phyloP scores from a whole-genome alignment of 768 basidiomycete genomes.

The Sarcodon aspratus region DNA sequence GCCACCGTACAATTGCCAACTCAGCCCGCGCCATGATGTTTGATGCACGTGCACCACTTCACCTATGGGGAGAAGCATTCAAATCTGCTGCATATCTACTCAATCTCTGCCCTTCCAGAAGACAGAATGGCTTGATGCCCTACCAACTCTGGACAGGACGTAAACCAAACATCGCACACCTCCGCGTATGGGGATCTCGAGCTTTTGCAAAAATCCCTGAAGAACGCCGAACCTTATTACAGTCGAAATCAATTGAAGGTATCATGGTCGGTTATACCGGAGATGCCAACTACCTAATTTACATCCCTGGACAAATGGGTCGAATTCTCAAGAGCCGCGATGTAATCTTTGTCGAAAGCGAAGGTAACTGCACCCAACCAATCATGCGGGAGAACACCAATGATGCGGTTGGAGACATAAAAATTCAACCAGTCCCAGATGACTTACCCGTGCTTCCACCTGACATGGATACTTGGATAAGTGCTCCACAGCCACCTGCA shows the following conservation, averaged over 20 bases:
- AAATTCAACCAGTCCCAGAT: no score
- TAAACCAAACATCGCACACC: conserved; percentile 7
- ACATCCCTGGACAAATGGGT: conserved; percentile 4
- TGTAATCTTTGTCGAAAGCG: conserved; percentile 8
- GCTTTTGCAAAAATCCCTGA: conserved; percentile 12
- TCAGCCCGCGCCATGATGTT: conserved; percentile 19
- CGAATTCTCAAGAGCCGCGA: conserved; percentile 3
- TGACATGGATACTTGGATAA: no score
- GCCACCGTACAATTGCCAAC: conserved; percentile 24
- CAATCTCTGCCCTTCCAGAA: conserved; percentile 10
- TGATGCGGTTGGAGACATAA: no score
- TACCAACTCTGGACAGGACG: conserved; percentile 2
- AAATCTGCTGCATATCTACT: conserved; percentile 9
- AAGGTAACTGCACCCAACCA: no score
- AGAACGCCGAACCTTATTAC: conserved; percentile 5
- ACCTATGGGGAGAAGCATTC: conserved; percentile 4
- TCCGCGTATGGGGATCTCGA: conserved; percentile 14
- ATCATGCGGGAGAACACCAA: no score
- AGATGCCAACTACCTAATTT: no score
- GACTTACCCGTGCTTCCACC: no score
- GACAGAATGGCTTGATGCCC: conserved; percentile 6
- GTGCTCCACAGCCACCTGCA: no score
- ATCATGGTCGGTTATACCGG: conserved; percentile 10
- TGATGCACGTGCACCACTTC: not conserved
- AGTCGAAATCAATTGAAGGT: conserved; percentile 8